These are phyloP conservation scores for Santalum album DNA, from an alignment of 164 flowering plant species.

Conservation along the genomic window DNA sequence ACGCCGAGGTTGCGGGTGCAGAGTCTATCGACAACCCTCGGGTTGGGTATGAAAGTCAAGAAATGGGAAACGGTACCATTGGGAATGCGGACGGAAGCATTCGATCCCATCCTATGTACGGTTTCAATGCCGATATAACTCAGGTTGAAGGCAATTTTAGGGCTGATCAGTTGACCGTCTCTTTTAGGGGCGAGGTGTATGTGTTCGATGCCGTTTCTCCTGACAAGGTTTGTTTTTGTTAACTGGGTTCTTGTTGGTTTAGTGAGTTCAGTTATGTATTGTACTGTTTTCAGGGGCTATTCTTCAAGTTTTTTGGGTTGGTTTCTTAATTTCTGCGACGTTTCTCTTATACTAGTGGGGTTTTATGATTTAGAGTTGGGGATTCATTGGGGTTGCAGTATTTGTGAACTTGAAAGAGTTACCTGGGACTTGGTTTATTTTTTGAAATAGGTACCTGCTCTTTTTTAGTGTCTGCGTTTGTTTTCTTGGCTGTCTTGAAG, in stretches of 20 bases:
- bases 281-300: too few species aligned
- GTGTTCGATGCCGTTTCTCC: constrained; percentile 60
- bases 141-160: constrained; percentile 4
- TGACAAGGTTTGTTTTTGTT: constrained; percentile 29
- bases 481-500: too few species aligned
- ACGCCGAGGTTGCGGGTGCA: neutral
- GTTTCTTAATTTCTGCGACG: too few species aligned
- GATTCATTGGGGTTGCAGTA: too few species aligned
- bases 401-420: too few species aligned
- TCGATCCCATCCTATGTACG: neutral
- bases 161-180: constrained; percentile 37
- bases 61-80: neutral
- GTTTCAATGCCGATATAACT: neutral
- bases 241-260: neutral
- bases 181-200: constrained; percentile 60
- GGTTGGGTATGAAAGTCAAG: neutral
- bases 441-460: neutral
- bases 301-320: too few species aligned
- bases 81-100: neutral
- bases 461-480: neutral
- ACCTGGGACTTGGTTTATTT: too few species aligned
- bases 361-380: too few species aligned
- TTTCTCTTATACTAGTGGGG: too few species aligned
- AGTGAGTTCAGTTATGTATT: too few species aligned
- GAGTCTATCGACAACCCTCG: neutral